A percentile compares a stretch with the other conserved stretches of the same genome.
Conservation (phyloP, 352 stramenopile genomes). For the Pythium rishiriense region DNA sequence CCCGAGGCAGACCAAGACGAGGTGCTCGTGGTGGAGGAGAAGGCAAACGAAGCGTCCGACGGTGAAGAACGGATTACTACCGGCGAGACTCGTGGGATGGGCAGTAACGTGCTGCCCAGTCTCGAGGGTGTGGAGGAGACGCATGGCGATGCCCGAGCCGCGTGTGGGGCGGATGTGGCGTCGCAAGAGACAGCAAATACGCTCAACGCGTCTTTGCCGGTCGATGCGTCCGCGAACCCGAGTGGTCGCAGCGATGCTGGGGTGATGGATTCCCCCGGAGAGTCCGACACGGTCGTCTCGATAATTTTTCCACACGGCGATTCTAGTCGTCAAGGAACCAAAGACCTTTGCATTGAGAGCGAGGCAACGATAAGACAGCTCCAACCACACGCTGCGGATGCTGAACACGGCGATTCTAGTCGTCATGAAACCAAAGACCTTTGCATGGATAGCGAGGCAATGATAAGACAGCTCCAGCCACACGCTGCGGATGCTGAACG, state of each 20-base stretch:
- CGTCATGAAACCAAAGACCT: slow-evolving; percentile 1
- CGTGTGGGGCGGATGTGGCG: not conserved
- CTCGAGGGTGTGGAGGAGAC: not conserved
- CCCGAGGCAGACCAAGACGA: not conserved
- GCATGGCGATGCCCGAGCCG: not conserved
- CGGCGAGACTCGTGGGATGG: not conserved
- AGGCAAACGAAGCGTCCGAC: not conserved
- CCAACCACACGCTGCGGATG: not conserved
- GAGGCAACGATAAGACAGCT: not conserved
- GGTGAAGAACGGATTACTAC: not conserved
- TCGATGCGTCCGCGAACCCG: no score
- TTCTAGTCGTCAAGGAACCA: not conserved
- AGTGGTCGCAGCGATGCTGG: not conserved
- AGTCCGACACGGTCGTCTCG: not conserved
- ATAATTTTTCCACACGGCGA: not conserved
- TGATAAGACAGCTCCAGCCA: not conserved
- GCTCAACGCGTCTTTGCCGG: no score
- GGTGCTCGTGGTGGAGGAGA: not conserved
- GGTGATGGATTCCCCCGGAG: not conserved
- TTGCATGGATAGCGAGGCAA: not conserved
- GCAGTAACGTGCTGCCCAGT: not conserved
- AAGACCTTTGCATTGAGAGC: not conserved
- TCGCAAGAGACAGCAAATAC: not conserved
- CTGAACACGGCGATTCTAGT: not conserved
- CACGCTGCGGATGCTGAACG: not conserved